Percentiles rank a stretch among this genome's conserved stretches.
phyloP scores from a whole-genome alignment of 257 asterid genomes.

The Gynochthodes officinalis region DNA sequence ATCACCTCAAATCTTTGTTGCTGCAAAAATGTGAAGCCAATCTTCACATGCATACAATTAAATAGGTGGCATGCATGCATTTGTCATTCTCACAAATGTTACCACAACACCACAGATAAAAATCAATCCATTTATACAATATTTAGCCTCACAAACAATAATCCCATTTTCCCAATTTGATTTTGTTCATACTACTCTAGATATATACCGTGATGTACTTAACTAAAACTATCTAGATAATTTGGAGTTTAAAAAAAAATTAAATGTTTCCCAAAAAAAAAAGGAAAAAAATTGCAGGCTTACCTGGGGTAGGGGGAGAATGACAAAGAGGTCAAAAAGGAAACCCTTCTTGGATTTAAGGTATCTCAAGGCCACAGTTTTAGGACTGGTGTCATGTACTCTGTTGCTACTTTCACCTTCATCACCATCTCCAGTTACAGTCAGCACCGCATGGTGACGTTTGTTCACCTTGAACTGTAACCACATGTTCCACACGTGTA shows the following conservation, averaged over 20 bases:
- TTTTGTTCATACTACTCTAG: neutral
- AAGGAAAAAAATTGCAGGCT: neutral
- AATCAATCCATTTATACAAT: conserved; percentile 13
- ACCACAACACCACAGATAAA: conserved; percentile 7
- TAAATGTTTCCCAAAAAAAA: too few species aligned
- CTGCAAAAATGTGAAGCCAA: conserved; percentile 28
- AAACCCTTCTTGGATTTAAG: conserved; percentile 57
- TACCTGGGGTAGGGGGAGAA: conserved; percentile 95
- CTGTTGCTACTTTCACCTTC: neutral
- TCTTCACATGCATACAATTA: conserved; percentile 31
- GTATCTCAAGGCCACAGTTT: conserved; percentile 39
- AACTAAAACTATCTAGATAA: too few species aligned
- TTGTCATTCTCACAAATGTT: conserved; percentile 29
- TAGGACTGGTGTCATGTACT: conserved; percentile 15
- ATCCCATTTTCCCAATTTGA: neutral
- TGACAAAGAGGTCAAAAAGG: conserved; percentile 77
- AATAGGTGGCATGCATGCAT: conserved; percentile 32
- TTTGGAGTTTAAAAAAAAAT: too few species aligned
- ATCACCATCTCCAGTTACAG: too few species aligned
- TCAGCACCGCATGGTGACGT: conserved; percentile 28
- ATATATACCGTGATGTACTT: too few species aligned
- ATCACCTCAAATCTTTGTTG: conserved; percentile 25
- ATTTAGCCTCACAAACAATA: conserved; percentile 19
- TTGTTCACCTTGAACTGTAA: conserved; percentile 60
- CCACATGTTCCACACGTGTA: conserved; percentile 86